Base-by-base conservation (phyloP, 345 rosid genomes). In the Aegle marmelos region DNA sequence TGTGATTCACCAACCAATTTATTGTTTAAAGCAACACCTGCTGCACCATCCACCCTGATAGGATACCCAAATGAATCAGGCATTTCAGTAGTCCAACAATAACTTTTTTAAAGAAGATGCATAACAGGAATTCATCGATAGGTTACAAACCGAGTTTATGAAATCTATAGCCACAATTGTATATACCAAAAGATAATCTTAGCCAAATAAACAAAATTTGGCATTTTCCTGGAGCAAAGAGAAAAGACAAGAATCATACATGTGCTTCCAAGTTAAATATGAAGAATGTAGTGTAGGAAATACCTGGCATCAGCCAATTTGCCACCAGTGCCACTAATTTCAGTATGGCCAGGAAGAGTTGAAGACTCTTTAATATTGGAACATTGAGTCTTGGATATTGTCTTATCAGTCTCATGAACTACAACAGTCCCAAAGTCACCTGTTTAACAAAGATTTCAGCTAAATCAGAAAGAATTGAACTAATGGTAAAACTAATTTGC, bases 351-450 rank as follows among this genome's bases (percentile, higher is more conserved):
- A 76, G 68, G 60, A 84, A 84, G 74, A 48, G 84, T 70, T 67
- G 82, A 82, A 73, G 82, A 56, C 74, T 83, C 89, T 68, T 81
- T 81, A 61, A 65, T 81, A 80, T 63, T 75, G 74, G 82, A 77
- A 68, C 72, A 60, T 79, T 84, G 89, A 57, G 79, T 76, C 54
- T 72, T 75, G 19, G 75, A 28, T 69, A 74, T 64, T 59, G 66
- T 76, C 80, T 80, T 83, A 50, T 79, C 83, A 39, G 75, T 62
- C 83, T 87, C 94, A 85, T 91, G 97, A 81, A 92, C 54, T 50
- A 96, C 84, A 76, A 92, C 86, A 56, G 98, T 96, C 70, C 97
- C 97, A 82, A 91, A 96, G 53, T 91, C 97, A 76, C 92, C 97
- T 88, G 84, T 77, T 82, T 74, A 65, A 76, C 48, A 74, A 36